Conservation (phyloP, 2,329 filamentous ascomycete genomes). For the Coniochaeta sp. region DNA sequence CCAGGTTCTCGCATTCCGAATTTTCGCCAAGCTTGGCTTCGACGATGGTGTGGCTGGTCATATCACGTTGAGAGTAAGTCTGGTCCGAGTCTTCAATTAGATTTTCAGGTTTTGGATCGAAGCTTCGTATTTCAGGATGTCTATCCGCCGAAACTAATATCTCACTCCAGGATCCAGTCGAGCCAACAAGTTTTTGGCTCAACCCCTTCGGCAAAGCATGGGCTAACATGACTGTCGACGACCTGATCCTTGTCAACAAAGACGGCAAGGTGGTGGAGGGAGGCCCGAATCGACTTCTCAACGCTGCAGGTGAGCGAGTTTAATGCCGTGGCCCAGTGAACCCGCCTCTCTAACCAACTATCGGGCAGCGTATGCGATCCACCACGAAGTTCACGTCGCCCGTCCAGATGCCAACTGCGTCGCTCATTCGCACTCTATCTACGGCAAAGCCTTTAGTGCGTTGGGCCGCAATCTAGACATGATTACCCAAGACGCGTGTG, state of each 20-base stretch:
- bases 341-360: constrained; percentile 20
- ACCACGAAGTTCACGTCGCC: constrained; percentile 42
- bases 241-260: constrained; percentile 60
- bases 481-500: constrained; percentile 55
- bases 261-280: constrained; percentile 57
- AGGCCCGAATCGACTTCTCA: constrained; percentile 31
- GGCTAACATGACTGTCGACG: constrained; percentile 18
- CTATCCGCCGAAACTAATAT: background rate
- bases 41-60: constrained; percentile 60
- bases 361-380: constrained; percentile 16
- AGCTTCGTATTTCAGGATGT: too few relatives aligned
- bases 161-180: constrained; percentile 39
- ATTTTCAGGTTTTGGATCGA: too few relatives aligned
- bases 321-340: constrained; percentile 32
- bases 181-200: constrained; percentile 57
- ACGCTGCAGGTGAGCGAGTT: constrained; percentile 10
- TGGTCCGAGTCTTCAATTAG: too few relatives aligned
- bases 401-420: constrained; percentile 47
- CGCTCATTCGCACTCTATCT: constrained; percentile 46
- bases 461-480: constrained; percentile 57
- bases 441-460: constrained; percentile 51
- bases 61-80: constrained; percentile 44
- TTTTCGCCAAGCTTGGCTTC: constrained; percentile 50
- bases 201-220: constrained; percentile 60
- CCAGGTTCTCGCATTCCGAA: constrained; percentile 47